Percentiles rank a stretch among this genome's conserved stretches.
Evolutionary conservation across 108 stramenopile genomes (phyloP).

Genomic region (Skeletonema costatum): DNA sequence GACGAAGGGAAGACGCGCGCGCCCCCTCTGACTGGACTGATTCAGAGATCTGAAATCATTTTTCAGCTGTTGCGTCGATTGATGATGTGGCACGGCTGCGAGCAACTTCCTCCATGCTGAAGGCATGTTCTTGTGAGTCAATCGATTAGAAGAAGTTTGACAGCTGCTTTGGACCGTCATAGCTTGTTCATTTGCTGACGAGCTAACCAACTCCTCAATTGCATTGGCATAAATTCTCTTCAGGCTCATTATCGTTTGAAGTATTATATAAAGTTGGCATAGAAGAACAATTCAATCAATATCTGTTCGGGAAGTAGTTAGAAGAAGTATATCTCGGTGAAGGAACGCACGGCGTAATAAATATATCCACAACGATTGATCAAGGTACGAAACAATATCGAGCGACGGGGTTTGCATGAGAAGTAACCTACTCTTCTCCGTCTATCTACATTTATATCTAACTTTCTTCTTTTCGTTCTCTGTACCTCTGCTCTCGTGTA

Average conservation of each 20-base stretch:
- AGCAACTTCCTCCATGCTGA: too few species aligned
- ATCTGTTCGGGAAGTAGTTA: background rate
- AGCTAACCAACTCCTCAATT: background rate
- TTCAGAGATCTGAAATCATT: too few species aligned
- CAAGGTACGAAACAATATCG: background rate
- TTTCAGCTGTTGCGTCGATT: too few species aligned
- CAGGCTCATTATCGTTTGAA: background rate
- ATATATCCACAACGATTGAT: background rate
- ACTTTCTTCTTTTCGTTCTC: background rate
- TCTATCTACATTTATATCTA: background rate
- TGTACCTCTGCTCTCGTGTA: background rate
- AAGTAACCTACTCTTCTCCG: background rate
- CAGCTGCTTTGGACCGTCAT: background rate
- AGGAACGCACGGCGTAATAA: background rate
- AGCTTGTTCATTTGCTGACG: background rate
- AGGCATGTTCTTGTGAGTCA: conserved; percentile 1
- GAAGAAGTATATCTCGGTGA: background rate
- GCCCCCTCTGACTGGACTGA: too few species aligned
- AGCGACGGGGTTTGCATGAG: background rate
- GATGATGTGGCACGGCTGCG: too few species aligned
- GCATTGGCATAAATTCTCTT: background rate
- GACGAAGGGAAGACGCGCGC: too few species aligned
- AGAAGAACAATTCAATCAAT: background rate
- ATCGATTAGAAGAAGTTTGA: conserved; percentile 3
- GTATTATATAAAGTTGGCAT: background rate